Conservation (phyloP, 352 stramenopile genomes). For the Phytophthora europaea region DNA sequence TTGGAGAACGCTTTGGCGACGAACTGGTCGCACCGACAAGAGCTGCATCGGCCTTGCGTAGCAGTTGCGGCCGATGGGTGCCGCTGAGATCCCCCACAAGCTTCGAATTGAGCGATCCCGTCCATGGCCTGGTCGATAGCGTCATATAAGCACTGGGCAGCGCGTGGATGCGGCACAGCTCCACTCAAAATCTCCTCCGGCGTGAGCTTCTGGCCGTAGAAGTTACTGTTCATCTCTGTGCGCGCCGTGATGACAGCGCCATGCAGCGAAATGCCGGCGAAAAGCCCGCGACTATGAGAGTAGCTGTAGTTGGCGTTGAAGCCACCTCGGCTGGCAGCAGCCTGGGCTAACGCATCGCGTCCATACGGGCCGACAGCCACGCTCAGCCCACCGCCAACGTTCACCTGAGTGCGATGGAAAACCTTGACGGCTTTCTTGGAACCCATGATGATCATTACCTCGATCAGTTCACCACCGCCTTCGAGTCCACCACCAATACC, state of each 20-base stretch:
- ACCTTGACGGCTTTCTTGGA: constrained; percentile 93
- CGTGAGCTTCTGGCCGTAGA: constrained; percentile 93
- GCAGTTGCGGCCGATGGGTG: constrained; percentile 21
- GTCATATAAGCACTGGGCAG: constrained; percentile 82
- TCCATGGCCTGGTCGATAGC: constrained; percentile 80
- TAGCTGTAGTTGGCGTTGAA: constrained; percentile 96
- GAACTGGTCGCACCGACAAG: constrained; percentile 67
- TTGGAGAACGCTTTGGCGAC: constrained; percentile 77
- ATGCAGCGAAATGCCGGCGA: constrained; percentile 94
- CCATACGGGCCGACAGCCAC: constrained; percentile 93
- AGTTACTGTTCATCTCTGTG: constrained; percentile 95
- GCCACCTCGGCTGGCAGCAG: constrained; percentile 71
- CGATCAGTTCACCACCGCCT: constrained; percentile 92
- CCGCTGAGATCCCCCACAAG: constrained; percentile 22
- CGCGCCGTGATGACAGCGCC: constrained; percentile 93
- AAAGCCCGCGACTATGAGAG: constrained; percentile 93
- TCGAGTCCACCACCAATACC: constrained; percentile 91
- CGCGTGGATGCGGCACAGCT: constrained; percentile 59
- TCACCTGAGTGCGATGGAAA: constrained; percentile 91
- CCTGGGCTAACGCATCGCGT: constrained; percentile 85
- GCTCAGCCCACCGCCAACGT: constrained; percentile 93
- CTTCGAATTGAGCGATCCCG: constrained; percentile 72
- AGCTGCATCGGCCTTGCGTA: constrained; percentile 48
- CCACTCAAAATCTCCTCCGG: constrained; percentile 82
- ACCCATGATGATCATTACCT: constrained; percentile 97